These are phyloP conservation scores for Drechslerella coelobrocha DNA, from an alignment of 2,329 filamentous ascomycete species.

Conservation along the genomic window DNA sequence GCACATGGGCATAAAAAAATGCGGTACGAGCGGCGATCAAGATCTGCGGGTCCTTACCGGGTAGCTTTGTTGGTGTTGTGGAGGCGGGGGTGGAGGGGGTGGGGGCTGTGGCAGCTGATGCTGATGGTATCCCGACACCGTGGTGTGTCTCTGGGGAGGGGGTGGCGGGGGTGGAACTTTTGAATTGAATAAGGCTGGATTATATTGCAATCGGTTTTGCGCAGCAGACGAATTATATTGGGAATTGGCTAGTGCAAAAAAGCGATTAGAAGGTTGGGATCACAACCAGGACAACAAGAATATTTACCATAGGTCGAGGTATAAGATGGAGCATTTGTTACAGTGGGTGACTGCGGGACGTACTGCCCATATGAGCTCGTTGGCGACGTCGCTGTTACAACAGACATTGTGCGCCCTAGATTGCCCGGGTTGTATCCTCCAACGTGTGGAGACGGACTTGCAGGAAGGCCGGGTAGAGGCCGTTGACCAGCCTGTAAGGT, in stretches of 20 bases:
- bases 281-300: not conserved
- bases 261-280: not conserved
- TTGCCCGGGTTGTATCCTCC: conserved; percentile 42
- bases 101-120: conserved; percentile 30
- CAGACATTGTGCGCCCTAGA: conserved; percentile 42
- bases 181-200: conserved; percentile 37
- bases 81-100: conserved; percentile 34
- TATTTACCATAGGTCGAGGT: conserved; percentile 35
- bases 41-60: conserved; percentile 13
- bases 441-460: conserved; percentile 30
- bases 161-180: conserved; percentile 45
- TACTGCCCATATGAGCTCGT: conserved; percentile 29
- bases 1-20: conserved; percentile 4
- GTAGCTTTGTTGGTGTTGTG: conserved; percentile 39
- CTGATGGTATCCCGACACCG: conserved; percentile 33
- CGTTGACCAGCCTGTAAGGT: conserved; percentile 28
- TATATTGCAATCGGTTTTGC: conserved; percentile 36
- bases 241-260: conserved; percentile 25
- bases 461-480: conserved; percentile 36
- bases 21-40: not conserved
- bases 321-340: conserved; percentile 34
- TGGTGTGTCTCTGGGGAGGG: conserved; percentile 40
- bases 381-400: conserved; percentile 34
- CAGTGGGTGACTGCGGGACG: conserved; percentile 45
- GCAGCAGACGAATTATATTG: conserved; percentile 41